Evolutionary conservation across 1,284 basidiomycete species (phyloP).

Genomic region (Pascua sp.): DNA sequence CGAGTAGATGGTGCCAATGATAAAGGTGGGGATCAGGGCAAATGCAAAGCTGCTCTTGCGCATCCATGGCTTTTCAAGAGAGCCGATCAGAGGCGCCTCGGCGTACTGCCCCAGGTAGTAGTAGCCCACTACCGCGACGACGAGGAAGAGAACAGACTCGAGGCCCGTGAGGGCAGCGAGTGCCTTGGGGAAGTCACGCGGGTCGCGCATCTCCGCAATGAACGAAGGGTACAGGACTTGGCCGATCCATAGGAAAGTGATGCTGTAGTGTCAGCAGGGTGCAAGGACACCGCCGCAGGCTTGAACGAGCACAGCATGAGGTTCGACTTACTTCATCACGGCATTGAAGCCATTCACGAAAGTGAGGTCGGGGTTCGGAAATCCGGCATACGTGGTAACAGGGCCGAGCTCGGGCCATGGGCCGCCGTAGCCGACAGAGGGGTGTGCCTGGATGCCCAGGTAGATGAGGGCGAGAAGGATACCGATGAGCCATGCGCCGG

Average conservation of each 20-base stretch:
- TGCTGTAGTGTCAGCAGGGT: conserved; percentile 10
- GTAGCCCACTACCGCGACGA: conserved; percentile 63
- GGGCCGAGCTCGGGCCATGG: conserved; percentile 35
- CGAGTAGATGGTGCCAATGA: conserved; percentile 45
- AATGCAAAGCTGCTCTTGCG: conserved; percentile 52
- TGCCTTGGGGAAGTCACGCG: conserved; percentile 61
- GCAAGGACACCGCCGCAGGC: too few species aligned
- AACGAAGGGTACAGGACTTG: conserved; percentile 56
- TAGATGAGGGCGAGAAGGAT: conserved; percentile 58
- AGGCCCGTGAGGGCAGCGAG: conserved; percentile 52
- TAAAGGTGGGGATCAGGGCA: conserved; percentile 42
- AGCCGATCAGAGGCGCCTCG: conserved; percentile 46
- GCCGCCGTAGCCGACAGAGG: conserved; percentile 36
- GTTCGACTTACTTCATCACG: conserved; percentile 40
- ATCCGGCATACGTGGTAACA: conserved; percentile 34
- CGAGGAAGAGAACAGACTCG: conserved; percentile 60
- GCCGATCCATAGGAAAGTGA: conserved; percentile 61
- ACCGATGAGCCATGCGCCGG: conserved; percentile 59
- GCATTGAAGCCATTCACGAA: conserved; percentile 57
- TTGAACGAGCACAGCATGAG: too few species aligned
- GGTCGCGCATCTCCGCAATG: conserved; percentile 50
- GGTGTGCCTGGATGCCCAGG: conserved; percentile 54
- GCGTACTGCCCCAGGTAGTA: conserved; percentile 46
- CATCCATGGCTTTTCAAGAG: conserved; percentile 51
- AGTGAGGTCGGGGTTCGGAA: conserved; percentile 51